phyloP scores from a whole-genome alignment of 768 basidiomycete genomes.

The Pleurotus tuber-regium region DNA sequence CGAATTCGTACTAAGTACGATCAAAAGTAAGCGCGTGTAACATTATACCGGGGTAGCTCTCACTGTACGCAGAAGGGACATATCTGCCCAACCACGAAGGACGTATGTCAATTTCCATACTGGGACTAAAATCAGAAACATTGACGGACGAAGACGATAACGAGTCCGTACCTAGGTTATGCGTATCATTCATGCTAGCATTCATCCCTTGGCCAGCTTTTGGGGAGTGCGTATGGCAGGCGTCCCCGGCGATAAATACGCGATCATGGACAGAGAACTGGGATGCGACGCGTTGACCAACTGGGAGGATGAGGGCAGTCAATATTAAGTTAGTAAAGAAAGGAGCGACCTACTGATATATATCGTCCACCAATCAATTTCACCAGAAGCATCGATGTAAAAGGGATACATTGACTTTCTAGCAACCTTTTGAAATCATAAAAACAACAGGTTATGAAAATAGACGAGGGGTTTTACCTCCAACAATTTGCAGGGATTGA shows the following conservation, averaged over 20 bases:
- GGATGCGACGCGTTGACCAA: slow-evolving; percentile 74
- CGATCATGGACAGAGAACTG: slow-evolving; percentile 58
- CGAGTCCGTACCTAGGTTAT: slow-evolving; percentile 52
- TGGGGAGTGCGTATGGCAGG: slow-evolving; percentile 67
- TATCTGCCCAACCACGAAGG: slow-evolving; percentile 49
- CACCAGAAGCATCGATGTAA: slow-evolving; percentile 42
- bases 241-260: slow-evolving; percentile 77
- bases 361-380: slow-evolving; percentile 70
- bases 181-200: slow-evolving; percentile 73
- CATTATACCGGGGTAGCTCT: slow-evolving; percentile 18
- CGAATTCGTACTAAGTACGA: slow-evolving; percentile 61
- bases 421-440: slow-evolving; percentile 40
- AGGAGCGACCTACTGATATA: slow-evolving; percentile 56
- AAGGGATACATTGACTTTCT: slow-evolving; percentile 58
- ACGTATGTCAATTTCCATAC: slow-evolving; percentile 65
- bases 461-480: slow-evolving; percentile 33
- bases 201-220: slow-evolving; percentile 80
- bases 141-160: not conserved
- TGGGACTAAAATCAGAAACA: slow-evolving; percentile 13
- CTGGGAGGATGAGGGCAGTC: slow-evolving; percentile 27
- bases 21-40: too few species aligned
- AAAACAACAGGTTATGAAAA: not conserved
- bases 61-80: slow-evolving; percentile 50
- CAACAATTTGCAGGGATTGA: slow-evolving; percentile 50
- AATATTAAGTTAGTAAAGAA: not conserved